Evolutionary conservation across 2,329 filamentous ascomycete species (phyloP).

Genomic region (Colletotrichum echinochloae): DNA sequence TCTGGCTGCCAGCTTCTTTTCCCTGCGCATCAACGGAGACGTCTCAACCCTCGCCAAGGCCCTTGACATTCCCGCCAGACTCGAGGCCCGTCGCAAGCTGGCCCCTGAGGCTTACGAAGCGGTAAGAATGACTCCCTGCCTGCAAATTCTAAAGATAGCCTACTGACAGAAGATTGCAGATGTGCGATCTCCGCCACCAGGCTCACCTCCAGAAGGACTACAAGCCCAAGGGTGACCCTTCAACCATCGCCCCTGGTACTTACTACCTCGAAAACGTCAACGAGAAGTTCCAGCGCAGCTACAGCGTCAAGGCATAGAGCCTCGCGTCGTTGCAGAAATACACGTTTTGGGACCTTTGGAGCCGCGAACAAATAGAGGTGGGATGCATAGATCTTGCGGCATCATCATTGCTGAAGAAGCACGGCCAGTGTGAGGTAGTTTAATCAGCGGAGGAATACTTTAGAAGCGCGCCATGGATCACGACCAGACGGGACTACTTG

Average conservation of each 20-base stretch:
- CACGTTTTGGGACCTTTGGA: constrained; percentile 20
- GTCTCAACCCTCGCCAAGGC: constrained; percentile 75
- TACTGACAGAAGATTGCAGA: constrained; percentile 58
- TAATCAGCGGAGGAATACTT: constrained; percentile 31
- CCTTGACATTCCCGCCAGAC: constrained; percentile 76
- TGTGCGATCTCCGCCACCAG: constrained; percentile 85
- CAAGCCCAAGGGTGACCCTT: constrained; percentile 74
- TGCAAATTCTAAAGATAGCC: not conserved
- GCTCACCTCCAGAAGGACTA: constrained; percentile 86
- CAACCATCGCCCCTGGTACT: constrained; percentile 73
- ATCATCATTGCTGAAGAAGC: constrained; percentile 29
- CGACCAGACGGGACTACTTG: not conserved
- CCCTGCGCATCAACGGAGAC: constrained; percentile 78
- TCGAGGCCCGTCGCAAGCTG: constrained; percentile 74
- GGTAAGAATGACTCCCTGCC: constrained; percentile 60
- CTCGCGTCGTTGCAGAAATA: not conserved
- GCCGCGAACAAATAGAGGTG: constrained; percentile 35
- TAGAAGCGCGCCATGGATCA: constrained; percentile 12
- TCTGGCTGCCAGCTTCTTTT: constrained; percentile 78
- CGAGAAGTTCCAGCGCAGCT: constrained; percentile 87
- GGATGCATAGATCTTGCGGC: constrained; percentile 40
- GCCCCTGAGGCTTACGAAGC: constrained; percentile 79
- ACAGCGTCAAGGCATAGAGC: constrained; percentile 78
- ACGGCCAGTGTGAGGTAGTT: constrained; percentile 22
- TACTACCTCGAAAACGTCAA: constrained; percentile 87